Evolutionary conservation across 768 basidiomycete species (phyloP).

Genomic region (Xanthoconium stramineum): DNA sequence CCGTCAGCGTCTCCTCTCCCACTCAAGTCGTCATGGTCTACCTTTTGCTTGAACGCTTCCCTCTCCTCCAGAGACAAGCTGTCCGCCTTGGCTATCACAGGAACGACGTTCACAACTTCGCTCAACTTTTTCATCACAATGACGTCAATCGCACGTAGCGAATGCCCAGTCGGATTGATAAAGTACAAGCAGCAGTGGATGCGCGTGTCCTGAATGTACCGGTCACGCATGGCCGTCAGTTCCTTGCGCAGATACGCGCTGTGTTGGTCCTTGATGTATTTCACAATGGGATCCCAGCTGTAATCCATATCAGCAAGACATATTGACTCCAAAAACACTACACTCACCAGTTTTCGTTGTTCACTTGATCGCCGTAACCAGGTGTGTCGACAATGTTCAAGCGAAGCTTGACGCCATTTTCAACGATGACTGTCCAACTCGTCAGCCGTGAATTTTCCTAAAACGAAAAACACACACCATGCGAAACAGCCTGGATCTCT

Average conservation of each 20-base stretch:
- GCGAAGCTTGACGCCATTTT: constrained; percentile 92
- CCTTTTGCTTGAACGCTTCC: constrained; percentile 89
- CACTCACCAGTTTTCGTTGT: constrained; percentile 95
- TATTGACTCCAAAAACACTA: neutral
- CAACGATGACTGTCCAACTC: constrained; percentile 71
- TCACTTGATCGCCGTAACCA: constrained; percentile 96
- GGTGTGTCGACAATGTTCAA: constrained; percentile 99
- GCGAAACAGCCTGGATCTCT: constrained; percentile 92
- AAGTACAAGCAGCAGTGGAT: constrained; percentile 99
- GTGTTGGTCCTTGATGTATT: constrained; percentile 99
- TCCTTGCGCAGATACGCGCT: constrained; percentile 98
- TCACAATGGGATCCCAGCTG: constrained; percentile 98
- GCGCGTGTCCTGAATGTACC: constrained; percentile 96
- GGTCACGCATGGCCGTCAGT: constrained; percentile 97
- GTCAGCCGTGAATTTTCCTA: neutral
- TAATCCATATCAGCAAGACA: constrained; percentile 2
- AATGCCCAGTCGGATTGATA: constrained; percentile 98
- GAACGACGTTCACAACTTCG: constrained; percentile 98
- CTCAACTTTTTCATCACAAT: constrained; percentile 99
- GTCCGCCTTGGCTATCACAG: constrained; percentile 98
- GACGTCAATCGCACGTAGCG: constrained; percentile 92
- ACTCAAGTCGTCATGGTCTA: constrained; percentile 28
- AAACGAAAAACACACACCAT: constrained; percentile 56
- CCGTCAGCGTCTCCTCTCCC: constrained; percentile 8
- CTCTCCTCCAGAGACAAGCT: constrained; percentile 91